Base-by-base conservation (phyloP, 2,329 filamentous ascomycete species). In the Raffaelea deltoideospora region DNA sequence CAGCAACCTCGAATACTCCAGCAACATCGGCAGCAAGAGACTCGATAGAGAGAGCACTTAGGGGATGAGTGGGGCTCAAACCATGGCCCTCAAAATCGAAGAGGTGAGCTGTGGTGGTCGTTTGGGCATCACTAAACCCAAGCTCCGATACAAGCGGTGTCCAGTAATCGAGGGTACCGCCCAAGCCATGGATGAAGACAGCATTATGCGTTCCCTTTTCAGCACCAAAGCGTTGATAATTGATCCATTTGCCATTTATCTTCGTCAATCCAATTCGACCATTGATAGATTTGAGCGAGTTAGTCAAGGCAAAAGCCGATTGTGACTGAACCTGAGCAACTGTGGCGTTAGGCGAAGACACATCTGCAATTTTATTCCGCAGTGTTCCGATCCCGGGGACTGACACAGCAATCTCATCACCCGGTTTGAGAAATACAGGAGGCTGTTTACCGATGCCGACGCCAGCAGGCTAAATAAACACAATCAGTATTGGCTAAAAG, bases 391-490 rank as follows among this genome's bases (percentile, higher is more conserved):
- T 47, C 1, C 59, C 57, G 5, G 55, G 53, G 6, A 65, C 51
- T 1, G 56, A 54, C 10, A 67, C 43, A 35, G 53, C 45, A 2
- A 68, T 46, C 31, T 57, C 55, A 41, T 65, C 58, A 5, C 60
- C 59, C 2, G 57, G 43, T 36, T 59, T 47, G 19, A 64, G 43
- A 42, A 57, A 64, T 5, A 55, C 48, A 8, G 59, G 58, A 4
- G 63, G 60, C 3, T 51, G 53, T 17, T 49, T 50, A 0, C 64
- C 64, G 34, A 69, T 58, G 3, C 64, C 65, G 4, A 67, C 64
- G 14, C 64, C 64, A 2, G 60, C 56, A 5, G 55, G 56, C 47
- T 43, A 22, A n/a, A n/a, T n/a, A n/a, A n/a, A n/a, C n/a, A n/a
- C n/a, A n/a, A n/a, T n/a, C n/a, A n/a, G n/a, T n/a, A n/a, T n/a